phyloP scores from a whole-genome alignment of 371 early-diverging fungal genomes.

The Haplosporangium sp. region DNA sequence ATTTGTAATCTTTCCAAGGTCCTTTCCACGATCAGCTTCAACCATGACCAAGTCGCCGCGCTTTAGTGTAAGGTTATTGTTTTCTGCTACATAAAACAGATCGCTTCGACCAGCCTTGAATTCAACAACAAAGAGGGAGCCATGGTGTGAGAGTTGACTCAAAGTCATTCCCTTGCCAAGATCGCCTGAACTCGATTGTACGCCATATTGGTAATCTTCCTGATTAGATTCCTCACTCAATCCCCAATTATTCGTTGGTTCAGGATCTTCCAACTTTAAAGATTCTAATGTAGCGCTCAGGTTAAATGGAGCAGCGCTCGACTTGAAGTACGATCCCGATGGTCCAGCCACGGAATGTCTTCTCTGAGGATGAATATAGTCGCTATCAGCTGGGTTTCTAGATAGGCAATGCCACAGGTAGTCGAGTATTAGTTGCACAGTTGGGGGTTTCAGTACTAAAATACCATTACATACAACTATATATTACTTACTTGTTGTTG shows the following conservation, averaged over 20 bases:
- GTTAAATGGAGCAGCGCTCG: slow-evolving; percentile 18
- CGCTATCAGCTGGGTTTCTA: slow-evolving; percentile 22
- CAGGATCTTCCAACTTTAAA: slow-evolving; percentile 19
- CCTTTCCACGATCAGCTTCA: slow-evolving; percentile 96
- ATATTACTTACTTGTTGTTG: slow-evolving; percentile 7
- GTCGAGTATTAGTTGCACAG: not conserved
- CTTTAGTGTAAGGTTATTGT: slow-evolving; percentile 61
- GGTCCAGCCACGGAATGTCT: slow-evolving; percentile 63
- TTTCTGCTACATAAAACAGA: slow-evolving; percentile 76
- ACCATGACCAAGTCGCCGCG: slow-evolving; percentile 90
- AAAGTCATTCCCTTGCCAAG: slow-evolving; percentile 67
- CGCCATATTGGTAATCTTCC: slow-evolving; percentile 29
- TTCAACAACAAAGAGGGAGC: slow-evolving; percentile 81
- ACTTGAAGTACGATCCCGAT: slow-evolving; percentile 45
- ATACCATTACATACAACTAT: too few species aligned
- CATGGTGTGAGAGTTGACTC: slow-evolving; percentile 61
- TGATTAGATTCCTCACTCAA: slow-evolving; percentile 53
- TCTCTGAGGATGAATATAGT: slow-evolving; percentile 49
- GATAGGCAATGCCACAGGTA: not conserved
- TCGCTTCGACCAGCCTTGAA: slow-evolving; percentile 92
- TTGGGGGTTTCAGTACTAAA: too few species aligned
- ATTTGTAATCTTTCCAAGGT: slow-evolving; percentile 88
- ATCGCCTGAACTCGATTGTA: slow-evolving; percentile 18
- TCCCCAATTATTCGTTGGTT: slow-evolving; percentile 23
- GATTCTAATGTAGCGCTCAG: slow-evolving; percentile 51